Conservation (phyloP, 352 stramenopile genomes). For the Globisporangium camurandrum region DNA sequence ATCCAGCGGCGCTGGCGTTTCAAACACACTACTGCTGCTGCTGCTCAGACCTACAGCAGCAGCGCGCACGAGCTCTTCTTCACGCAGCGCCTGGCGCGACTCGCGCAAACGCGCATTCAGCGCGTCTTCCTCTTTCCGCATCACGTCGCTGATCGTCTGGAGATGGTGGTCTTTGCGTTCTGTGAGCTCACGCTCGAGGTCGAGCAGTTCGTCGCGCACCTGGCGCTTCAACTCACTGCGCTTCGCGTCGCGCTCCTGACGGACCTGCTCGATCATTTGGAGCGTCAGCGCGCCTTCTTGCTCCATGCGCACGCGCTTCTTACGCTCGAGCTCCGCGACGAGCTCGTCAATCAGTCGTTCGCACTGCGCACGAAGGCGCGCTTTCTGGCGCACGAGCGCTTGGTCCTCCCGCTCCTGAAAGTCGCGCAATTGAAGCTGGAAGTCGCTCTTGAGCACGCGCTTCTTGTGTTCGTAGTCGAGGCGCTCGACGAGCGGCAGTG, state of each 20-base stretch:
- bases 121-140: conserved; percentile 44
- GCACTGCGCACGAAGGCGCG: conserved; percentile 48
- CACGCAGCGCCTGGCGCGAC: conserved; percentile 22
- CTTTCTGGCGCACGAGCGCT: conserved; percentile 54
- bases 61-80: conserved; percentile 23
- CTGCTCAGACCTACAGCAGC: neutral
- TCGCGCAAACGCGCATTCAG: conserved; percentile 22
- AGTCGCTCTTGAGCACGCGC: conserved; percentile 48
- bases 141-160: conserved; percentile 24
- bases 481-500: conserved; percentile 35
- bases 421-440: conserved; percentile 46
- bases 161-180: conserved; percentile 39
- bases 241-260: conserved; percentile 43
- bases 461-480: conserved; percentile 77
- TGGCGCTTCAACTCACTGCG: conserved; percentile 33
- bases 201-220: conserved; percentile 38
- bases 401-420: conserved; percentile 71
- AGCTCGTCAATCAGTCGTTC: conserved; percentile 62
- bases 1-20: neutral
- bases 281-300: conserved; percentile 45
- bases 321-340: conserved; percentile 45
- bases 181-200: conserved; percentile 38
- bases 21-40: neutral
- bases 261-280: conserved; percentile 46
- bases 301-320: conserved; percentile 43